These are phyloP conservation scores for Debaryomyces sp. DNA, from an alignment of 1,139 yeast genomes.

Conservation along the genomic window DNA sequence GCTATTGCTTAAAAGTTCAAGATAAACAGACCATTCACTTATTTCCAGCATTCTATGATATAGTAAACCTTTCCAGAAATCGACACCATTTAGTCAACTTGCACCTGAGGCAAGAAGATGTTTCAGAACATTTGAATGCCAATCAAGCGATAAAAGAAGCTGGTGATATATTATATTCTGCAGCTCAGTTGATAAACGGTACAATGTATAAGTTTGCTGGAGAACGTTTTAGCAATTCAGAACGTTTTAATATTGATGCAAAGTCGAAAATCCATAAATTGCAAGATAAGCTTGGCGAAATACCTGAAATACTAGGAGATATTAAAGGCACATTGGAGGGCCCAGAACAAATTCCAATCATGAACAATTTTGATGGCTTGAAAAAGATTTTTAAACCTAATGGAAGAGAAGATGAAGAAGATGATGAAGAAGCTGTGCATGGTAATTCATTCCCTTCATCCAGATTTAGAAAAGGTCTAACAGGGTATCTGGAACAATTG, in stretches of 20 bases:
- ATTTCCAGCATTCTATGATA: conserved; percentile 32
- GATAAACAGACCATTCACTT: conserved; percentile 27
- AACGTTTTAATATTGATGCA: conserved; percentile 22
- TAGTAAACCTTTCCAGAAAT: conserved; percentile 6
- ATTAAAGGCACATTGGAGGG: background rate
- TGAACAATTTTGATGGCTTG: background rate
- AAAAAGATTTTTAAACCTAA: background rate
- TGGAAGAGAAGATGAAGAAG: too few species aligned
- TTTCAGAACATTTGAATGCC: conserved; percentile 6
- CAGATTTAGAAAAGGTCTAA: background rate
- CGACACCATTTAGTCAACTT: background rate
- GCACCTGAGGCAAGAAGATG: background rate
- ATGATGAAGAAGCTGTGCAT: background rate
- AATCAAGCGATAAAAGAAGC: conserved; percentile 26
- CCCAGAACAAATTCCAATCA: background rate
- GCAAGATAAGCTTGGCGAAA: conserved; percentile 10
- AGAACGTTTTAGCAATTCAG: conserved; percentile 23
- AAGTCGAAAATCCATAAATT: conserved; percentile 21
- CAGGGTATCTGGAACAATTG: background rate
- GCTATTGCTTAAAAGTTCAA: conserved; percentile 43
- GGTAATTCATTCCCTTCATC: background rate
- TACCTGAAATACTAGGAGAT: background rate
- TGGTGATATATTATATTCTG: conserved; percentile 20
- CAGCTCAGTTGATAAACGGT: conserved; percentile 22
- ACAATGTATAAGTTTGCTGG: conserved; percentile 23